Percentiles rank a stretch among this genome's conserved stretches.
phyloP scores from a whole-genome alignment of 2,329 filamentous ascomycete species.

The Botrytis deweyae region DNA sequence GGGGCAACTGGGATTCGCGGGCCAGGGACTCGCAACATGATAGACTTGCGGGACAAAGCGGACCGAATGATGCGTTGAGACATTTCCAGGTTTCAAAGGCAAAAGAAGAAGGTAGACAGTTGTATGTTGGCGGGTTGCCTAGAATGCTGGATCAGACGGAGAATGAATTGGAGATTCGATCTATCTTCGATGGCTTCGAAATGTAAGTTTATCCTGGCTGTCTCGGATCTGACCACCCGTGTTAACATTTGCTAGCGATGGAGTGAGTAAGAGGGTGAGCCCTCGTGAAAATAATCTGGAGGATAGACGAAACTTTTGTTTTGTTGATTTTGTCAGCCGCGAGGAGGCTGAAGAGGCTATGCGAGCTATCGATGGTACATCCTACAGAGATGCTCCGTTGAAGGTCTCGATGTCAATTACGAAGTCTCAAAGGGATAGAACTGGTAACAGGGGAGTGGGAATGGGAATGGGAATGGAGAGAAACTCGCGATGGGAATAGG shows the following conservation, averaged over 20 bases:
- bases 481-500: neutral
- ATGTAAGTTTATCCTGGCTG: neutral
- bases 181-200: neutral
- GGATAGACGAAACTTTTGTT: constrained; percentile 8
- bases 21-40: neutral
- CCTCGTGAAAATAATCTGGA: neutral
- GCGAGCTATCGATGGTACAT: neutral
- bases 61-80: neutral
- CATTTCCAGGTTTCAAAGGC: neutral
- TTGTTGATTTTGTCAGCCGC: neutral
- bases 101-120: neutral
- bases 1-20: neutral
- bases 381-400: neutral
- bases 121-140: neutral
- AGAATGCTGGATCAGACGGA: constrained; percentile 11
- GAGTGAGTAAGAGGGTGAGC: constrained; percentile 6
- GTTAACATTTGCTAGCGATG: neutral
- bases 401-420: neutral
- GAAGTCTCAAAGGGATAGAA: neutral
- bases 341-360: constrained; percentile 4
- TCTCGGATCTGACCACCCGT: neutral
- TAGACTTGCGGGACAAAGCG: neutral
- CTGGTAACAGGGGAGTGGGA: neutral
- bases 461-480: neutral
- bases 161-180: constrained; percentile 8